These are phyloP conservation scores for Delphinella strobiligena DNA, from an alignment of 2,329 filamentous ascomycete genomes.

Conservation along the genomic window DNA sequence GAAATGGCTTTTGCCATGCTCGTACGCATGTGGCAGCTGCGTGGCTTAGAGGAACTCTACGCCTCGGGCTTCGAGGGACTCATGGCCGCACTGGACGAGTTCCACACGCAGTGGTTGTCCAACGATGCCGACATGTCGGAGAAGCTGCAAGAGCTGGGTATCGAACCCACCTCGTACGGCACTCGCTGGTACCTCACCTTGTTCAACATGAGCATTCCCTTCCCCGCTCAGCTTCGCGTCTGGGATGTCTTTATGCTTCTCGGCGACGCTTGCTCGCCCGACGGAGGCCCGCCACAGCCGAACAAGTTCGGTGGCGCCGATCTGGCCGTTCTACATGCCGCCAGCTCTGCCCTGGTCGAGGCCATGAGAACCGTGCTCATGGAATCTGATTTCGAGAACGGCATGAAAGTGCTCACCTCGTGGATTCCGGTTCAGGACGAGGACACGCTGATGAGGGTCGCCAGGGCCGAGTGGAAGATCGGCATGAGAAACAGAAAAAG, in stretches of 20 bases:
- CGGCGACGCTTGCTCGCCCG: conserved; percentile 46
- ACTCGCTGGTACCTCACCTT: conserved; percentile 95
- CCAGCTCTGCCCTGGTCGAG: conserved; percentile 79
- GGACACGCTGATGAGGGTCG: conserved; percentile 82
- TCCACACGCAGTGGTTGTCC: conserved; percentile 71
- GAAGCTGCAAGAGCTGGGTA: conserved; percentile 65
- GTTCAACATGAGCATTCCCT: conserved; percentile 94
- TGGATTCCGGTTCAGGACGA: conserved; percentile 93
- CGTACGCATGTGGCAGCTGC: conserved; percentile 82
- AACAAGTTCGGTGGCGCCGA: conserved; percentile 44
- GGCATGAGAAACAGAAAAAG: conserved; percentile 34
- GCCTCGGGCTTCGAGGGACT: conserved; percentile 72
- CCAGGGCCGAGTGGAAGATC: conserved; percentile 75
- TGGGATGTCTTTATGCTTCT: conserved; percentile 98
- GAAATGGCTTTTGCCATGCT: conserved; percentile 92
- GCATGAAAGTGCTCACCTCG: conserved; percentile 91
- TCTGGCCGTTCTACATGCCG: conserved; percentile 80
- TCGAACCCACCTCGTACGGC: conserved; percentile 84
- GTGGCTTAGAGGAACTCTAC: conserved; percentile 78
- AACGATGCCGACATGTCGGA: conserved; percentile 42
- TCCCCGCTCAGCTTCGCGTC: conserved; percentile 82
- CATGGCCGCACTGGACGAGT: conserved; percentile 74
- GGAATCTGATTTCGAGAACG: conserved; percentile 91
- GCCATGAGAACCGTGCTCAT: conserved; percentile 78
- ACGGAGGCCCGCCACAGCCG: conserved; percentile 10